Evolutionary conservation across 352 stramenopile species (phyloP).

Genomic region (Phytophthora sp.): DNA sequence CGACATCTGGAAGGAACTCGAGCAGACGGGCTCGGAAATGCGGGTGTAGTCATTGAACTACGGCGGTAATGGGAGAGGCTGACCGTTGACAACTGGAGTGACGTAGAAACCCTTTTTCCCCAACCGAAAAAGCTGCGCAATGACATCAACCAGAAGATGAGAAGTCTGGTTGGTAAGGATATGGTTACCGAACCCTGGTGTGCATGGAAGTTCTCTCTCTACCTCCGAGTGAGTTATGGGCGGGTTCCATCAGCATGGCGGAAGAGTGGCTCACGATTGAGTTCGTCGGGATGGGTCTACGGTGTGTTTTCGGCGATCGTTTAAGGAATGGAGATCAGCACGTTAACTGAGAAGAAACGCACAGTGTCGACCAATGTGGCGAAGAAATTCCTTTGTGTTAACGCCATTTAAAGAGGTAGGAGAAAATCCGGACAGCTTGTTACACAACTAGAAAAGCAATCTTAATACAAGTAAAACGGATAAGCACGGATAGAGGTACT

Average conservation of each 20-base stretch:
- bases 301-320: constrained; percentile 9
- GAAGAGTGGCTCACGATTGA: constrained; percentile 9
- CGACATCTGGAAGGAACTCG: not conserved
- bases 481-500: no score
- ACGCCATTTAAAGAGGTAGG: no score
- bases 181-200: constrained; percentile 19
- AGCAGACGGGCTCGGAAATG: not conserved
- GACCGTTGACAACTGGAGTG: not conserved
- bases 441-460: no score
- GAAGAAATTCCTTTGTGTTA: no score
- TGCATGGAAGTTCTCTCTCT: constrained; percentile 12
- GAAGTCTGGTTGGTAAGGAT: no score
- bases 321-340: constrained; percentile 13
- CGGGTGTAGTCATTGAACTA: not conserved
- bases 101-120: constrained; percentile 6
- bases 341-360: constrained; percentile 2
- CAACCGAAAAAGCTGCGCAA: constrained; percentile 5
- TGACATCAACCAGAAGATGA: not conserved
- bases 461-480: no score
- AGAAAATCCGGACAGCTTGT: no score
- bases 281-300: constrained; percentile 1
- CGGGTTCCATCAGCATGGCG: constrained; percentile 4
- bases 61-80: constrained; percentile 1
- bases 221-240: constrained; percentile 24
- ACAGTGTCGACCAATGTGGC: not conserved